Percentiles rank a stretch among this genome's conserved stretches.
These are phyloP conservation scores for Pseudocercospora cruenta DNA, from an alignment of 2,329 filamentous ascomycete species.

Conservation along the genomic window DNA sequence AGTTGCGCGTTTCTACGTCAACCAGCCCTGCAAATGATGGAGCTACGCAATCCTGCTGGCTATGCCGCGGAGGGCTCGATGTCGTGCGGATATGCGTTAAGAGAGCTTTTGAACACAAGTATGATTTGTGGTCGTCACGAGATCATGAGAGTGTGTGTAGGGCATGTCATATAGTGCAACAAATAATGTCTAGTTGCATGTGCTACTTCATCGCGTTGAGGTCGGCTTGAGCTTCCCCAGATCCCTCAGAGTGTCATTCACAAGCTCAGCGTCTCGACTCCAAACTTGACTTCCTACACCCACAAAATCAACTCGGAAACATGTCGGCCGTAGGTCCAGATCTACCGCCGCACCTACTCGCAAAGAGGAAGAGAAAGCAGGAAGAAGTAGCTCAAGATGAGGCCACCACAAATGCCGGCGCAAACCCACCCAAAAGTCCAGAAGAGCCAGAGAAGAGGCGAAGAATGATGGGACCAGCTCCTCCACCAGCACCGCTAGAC, in stretches of 20 bases:
- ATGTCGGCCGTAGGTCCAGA: conserved; percentile 74
- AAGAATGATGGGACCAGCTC: conserved; percentile 59
- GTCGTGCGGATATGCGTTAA: neutral
- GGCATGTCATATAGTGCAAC: neutral
- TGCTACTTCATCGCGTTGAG: neutral
- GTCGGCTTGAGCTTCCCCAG: neutral
- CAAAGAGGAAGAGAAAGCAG: conserved; percentile 55
- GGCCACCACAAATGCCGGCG: conserved; percentile 44
- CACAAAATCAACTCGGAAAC: conserved; percentile 23
- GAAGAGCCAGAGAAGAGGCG: conserved; percentile 54
- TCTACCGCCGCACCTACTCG: conserved; percentile 66
- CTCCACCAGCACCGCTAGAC: conserved; percentile 55
- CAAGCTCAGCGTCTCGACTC: neutral
- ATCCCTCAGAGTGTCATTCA: neutral
- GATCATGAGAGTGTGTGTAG: neutral
- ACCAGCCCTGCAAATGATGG: neutral
- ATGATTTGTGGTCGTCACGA: neutral
- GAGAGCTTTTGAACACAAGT: neutral
- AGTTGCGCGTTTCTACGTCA: neutral
- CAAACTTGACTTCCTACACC: neutral
- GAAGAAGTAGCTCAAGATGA: conserved; percentile 44
- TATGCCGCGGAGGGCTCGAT: conserved; percentile 8
- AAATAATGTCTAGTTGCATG: neutral
- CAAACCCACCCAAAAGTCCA: conserved; percentile 40
- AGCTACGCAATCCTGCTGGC: neutral